phyloP scores from a whole-genome alignment of 2,329 filamentous ascomycete species.

The Apiospora saccharicola region DNA sequence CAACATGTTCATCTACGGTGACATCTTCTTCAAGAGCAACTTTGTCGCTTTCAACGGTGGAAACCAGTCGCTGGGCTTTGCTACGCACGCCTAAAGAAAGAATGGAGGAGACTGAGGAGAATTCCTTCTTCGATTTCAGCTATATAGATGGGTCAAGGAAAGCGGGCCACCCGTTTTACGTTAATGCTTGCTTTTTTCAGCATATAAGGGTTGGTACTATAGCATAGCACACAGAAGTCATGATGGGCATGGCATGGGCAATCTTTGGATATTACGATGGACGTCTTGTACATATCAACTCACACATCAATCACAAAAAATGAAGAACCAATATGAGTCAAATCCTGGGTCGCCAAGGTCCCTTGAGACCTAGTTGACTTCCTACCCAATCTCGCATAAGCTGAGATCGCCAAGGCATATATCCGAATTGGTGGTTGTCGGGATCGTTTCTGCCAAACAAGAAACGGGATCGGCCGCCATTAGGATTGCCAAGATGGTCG shows the following conservation, averaged over 20 bases:
- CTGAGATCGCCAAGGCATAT: neutral
- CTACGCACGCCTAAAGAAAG: constrained; percentile 32
- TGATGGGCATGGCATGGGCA: neutral
- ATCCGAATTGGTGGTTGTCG: neutral
- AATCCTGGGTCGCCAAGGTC: neutral
- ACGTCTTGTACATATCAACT: constrained; percentile 9
- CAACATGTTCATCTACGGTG: constrained; percentile 67
- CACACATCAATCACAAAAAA: neutral
- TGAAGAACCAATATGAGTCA: constrained; percentile 2
- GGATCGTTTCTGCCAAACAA: neutral
- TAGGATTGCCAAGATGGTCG: neutral
- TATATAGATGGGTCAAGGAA: neutral
- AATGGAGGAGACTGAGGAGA: neutral
- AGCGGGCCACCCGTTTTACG: neutral
- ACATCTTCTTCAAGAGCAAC: constrained; percentile 68
- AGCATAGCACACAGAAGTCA: neutral
- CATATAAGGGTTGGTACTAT: neutral
- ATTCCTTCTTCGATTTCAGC: neutral
- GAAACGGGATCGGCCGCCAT: neutral
- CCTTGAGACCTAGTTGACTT: too few species aligned
- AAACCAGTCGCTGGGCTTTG: constrained; percentile 62
- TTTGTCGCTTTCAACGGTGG: constrained; percentile 65
- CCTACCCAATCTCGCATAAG: neutral
- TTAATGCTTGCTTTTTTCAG: constrained; percentile 5
- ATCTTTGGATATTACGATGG: neutral